Base-by-base conservation (phyloP, 768 basidiomycete genomes). In the Thelephora ganbajun region DNA sequence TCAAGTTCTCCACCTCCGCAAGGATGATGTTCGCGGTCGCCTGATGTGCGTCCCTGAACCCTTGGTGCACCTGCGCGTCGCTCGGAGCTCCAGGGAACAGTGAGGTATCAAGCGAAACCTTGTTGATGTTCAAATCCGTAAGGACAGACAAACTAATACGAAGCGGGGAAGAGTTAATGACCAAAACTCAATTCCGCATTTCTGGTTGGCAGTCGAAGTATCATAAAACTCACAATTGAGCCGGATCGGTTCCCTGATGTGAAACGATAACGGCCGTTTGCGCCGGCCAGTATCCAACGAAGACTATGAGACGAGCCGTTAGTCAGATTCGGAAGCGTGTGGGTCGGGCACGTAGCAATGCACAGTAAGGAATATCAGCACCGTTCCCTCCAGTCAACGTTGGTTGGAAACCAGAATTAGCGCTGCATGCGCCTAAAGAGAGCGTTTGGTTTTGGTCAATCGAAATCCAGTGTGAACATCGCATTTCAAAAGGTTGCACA, bases 231-330 rank as follows among this genome's bases (percentile, higher is more conserved):
- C 52, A 78, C 77, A 80, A 53, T 49, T 73, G 57, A 0, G 62
- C 69, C 6, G 77, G 73, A 50, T 80, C 73, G 5, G 79, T 80
- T 13, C 79, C 79, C 55, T 80, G 66, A 52, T 79, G 78, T 1
- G 71, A 72, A 6, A 80, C 74, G n/a, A 80, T 68, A 34, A 79
- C 67, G 2, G 74, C 64, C 48, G 70, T 65, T 50, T 71, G 60
- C 6, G 62, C 51, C 1, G 71, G 70, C 66, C 73, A 77, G 53
- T 71, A 77, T 6, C 79, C 78, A 16, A 79, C 75, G 53, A 69
- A 78, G 53, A 63, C 76, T 78, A 47, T 4, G 19, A n/a, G 39
- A 14, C 33, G 16, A 42, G 4, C 5, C 18, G 13, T 6, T 16
- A 0, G 33, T 44, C 37, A 46, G 34, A 16, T 33, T 16, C 2